phyloP scores from a whole-genome alignment of 129 eudicot genomes.

The Pittosporum tobira region DNA sequence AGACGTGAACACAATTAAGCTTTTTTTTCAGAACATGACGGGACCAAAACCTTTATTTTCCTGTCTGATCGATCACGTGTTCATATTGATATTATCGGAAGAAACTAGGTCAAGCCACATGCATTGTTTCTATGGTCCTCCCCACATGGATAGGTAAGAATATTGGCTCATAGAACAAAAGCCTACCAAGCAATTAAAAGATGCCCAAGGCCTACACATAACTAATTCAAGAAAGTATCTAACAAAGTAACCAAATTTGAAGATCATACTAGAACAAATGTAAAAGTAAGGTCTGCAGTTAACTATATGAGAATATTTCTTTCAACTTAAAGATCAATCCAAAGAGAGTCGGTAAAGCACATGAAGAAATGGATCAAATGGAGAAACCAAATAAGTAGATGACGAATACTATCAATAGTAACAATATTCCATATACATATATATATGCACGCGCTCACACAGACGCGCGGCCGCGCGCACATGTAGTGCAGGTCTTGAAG shows the following conservation, averaged over 20 bases:
- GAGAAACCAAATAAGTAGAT: too few species aligned
- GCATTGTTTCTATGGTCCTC: constrained; percentile 23
- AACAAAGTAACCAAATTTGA: not conserved
- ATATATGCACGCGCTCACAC: too few species aligned
- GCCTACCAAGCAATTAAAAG: constrained; percentile 16
- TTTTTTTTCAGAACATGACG: constrained; percentile 25
- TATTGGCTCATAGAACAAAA: constrained; percentile 20
- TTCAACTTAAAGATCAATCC: too few species aligned
- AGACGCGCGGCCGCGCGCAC: too few species aligned
- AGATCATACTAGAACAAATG: not conserved
- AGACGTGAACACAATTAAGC: constrained; percentile 14
- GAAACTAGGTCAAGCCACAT: too few species aligned
- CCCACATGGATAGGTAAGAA: constrained; percentile 20
- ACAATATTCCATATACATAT: too few species aligned
- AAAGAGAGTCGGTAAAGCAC: too few species aligned
- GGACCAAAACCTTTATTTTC: constrained; percentile 15
- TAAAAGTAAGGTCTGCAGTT: not conserved
- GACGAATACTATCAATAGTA: too few species aligned
- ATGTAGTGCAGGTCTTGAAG: too few species aligned
- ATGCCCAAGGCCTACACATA: constrained; percentile 14
- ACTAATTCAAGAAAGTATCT: not conserved
- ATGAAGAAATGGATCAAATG: too few species aligned
- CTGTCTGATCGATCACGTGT: constrained; percentile 33
- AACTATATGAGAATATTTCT: too few species aligned
- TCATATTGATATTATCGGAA: constrained; percentile 26